Percentiles rank a stretch among this genome's conserved stretches.
phyloP scores from a whole-genome alignment of 2,329 filamentous ascomycete genomes.

The Alternaria arborescens region DNA sequence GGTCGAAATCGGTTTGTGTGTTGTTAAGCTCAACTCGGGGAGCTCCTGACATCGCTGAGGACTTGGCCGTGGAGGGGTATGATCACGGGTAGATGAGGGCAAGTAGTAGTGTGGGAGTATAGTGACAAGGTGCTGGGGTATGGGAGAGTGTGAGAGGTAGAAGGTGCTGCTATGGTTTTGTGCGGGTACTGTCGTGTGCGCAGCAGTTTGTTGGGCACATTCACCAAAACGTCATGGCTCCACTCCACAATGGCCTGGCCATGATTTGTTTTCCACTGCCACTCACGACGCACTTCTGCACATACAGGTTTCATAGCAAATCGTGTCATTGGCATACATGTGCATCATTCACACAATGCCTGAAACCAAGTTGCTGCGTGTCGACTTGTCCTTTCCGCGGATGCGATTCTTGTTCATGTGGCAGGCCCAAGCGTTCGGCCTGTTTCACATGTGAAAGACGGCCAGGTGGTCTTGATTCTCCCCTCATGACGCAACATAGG shows the following conservation, averaged over 20 bases:
- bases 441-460: constrained; percentile 28
- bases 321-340: constrained; percentile 24
- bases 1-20: constrained; percentile 39
- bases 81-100: constrained; percentile 4
- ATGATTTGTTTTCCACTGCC: constrained; percentile 18
- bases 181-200: constrained; percentile 28
- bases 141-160: constrained; percentile 2
- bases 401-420: constrained; percentile 3
- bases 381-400: constrained; percentile 1
- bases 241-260: constrained; percentile 9
- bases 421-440: constrained; percentile 5
- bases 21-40: constrained; percentile 44
- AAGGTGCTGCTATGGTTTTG: constrained; percentile 14
- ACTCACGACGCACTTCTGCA: constrained; percentile 10
- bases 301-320: constrained; percentile 22
- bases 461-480: constrained; percentile 7
- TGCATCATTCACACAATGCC: not conserved
- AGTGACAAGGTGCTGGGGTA: constrained; percentile 5
- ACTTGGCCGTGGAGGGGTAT: constrained; percentile 3
- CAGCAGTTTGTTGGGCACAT: constrained; percentile 19
- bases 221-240: constrained; percentile 20
- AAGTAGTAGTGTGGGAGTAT: not conserved
- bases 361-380: constrained; percentile 4
- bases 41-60: constrained; percentile 40
- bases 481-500: constrained; percentile 22